phyloP scores from a whole-genome alignment of 2,329 filamentous ascomycete species.

The Apiospora malaysiana region DNA sequence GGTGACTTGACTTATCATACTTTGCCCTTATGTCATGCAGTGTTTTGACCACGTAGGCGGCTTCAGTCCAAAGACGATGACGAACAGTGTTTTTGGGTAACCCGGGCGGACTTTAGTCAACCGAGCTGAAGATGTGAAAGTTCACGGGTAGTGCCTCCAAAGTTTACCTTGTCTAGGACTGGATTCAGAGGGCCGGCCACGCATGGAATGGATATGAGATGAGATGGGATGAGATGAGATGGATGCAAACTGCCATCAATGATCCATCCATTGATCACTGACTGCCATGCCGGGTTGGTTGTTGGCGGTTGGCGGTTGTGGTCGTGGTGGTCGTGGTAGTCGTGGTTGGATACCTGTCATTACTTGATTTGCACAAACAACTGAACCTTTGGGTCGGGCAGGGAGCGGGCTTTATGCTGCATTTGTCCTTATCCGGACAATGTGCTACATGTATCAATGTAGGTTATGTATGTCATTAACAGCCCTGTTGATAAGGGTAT shows the following conservation, averaged over 20 bases:
- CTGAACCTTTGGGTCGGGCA: neutral
- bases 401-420: neutral
- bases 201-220: neutral
- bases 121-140: slow-evolving; percentile 12
- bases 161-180: slow-evolving; percentile 4
- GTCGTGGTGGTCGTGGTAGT: no score
- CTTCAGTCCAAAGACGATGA: neutral
- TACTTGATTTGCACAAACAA: slow-evolving; percentile 8
- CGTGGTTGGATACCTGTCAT: neutral
- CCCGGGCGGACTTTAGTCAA: neutral
- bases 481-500: neutral
- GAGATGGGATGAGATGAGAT: neutral
- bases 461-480: no score
- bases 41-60: slow-evolving; percentile 6
- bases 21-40: slow-evolving; percentile 11
- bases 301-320: neutral
- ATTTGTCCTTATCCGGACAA: neutral
- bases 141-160: slow-evolving; percentile 9
- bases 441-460: no score
- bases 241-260: neutral
- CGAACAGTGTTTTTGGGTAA: neutral
- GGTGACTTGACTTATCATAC: slow-evolving; percentile 8
- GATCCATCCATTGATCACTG: no score
- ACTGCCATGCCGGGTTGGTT: no score
- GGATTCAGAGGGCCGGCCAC: neutral